These are phyloP conservation scores for Leccinellum rugosiceps DNA, from an alignment of 768 basidiomycete genomes.

Conservation along the genomic window DNA sequence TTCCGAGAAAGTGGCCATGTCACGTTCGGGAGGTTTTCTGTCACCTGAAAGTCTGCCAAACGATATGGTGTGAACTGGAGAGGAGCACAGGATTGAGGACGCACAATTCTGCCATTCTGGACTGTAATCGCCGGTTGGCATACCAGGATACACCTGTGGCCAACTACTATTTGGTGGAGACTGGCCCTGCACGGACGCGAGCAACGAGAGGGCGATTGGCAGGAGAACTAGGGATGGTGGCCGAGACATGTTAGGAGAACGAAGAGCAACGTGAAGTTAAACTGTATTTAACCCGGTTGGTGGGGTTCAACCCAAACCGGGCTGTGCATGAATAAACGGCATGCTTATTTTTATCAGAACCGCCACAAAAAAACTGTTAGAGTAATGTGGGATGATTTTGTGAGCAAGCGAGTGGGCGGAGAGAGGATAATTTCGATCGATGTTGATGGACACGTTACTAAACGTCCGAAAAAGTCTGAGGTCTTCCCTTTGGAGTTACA, in stretches of 20 bases:
- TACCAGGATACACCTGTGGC: conserved; percentile 41
- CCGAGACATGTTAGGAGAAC: background rate
- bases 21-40: conserved; percentile 53
- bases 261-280: background rate
- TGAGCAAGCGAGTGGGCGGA: background rate
- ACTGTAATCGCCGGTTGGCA: conserved; percentile 45
- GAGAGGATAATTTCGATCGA: background rate
- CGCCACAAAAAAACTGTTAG: background rate
- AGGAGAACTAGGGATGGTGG: background rate
- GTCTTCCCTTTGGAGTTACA: conserved; percentile 5
- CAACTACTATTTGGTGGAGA: conserved; percentile 17
- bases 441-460: background rate
- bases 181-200: conserved; percentile 1
- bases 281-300: no score
- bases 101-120: conserved; percentile 62
- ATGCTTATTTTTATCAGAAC: background rate
- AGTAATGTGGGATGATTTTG: background rate
- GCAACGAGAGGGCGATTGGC: background rate
- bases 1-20: conserved; percentile 47
- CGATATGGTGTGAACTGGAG: background rate
- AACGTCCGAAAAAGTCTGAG: background rate
- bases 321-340: background rate
- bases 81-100: conserved; percentile 10
- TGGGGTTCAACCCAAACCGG: no score
- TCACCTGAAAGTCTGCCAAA: conserved; percentile 66